These are phyloP conservation scores for Toxicodendron radicans DNA, from an alignment of 345 rosid species.

Conservation along the genomic window DNA sequence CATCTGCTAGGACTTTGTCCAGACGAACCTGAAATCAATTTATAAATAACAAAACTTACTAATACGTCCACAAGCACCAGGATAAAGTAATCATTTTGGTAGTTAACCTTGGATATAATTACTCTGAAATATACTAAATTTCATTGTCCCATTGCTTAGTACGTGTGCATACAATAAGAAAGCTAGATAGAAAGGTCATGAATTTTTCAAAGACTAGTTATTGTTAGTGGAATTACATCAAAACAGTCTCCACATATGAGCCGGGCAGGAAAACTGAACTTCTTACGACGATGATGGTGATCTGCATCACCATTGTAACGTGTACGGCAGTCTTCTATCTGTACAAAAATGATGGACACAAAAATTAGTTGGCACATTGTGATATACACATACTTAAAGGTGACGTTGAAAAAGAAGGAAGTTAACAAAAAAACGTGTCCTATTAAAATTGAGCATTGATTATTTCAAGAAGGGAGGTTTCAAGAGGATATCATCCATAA, in stretches of 20 bases:
- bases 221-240: conserved; percentile 55
- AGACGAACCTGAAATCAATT: conserved; percentile 60
- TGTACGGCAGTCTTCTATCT: conserved; percentile 98
- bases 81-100: not conserved
- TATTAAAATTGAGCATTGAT: not conserved
- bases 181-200: not conserved
- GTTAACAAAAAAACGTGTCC: not conserved
- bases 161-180: not conserved
- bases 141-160: not conserved
- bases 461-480: not conserved
- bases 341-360: conserved; percentile 16
- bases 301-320: conserved; percentile 97
- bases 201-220: not conserved
- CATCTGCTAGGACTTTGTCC: conserved; percentile 86
- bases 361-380: not conserved
- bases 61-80: not conserved
- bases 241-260: conserved; percentile 93
- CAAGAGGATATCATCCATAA: not conserved
- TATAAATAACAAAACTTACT: conserved; percentile 11
- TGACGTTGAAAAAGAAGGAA: not conserved
- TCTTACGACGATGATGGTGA: conserved; percentile 88
- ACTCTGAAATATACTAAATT: not conserved
- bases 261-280: conserved; percentile 91
- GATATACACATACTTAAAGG: not conserved
- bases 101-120: not conserved